Base-by-base conservation (phyloP, 257 asterid genomes). In the Scutellaria galericulata region DNA sequence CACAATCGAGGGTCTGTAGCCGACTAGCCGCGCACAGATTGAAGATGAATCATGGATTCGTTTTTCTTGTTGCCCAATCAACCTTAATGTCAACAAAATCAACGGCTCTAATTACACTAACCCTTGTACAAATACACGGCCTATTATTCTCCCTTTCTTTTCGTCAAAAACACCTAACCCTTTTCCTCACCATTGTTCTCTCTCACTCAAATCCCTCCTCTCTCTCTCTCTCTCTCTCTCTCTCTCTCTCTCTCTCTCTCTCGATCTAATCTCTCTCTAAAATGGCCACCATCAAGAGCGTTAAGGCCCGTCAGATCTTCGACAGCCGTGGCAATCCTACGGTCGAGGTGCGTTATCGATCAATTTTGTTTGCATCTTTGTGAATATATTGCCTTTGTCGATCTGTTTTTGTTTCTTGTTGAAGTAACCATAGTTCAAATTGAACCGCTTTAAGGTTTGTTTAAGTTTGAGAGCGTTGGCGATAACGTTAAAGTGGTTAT, bases 251-350 rank as follows among this genome's bases (percentile, higher is more conserved):
- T 22, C 66, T 39, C 52, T 45, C 54, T 18, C 47, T 41, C 74
- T 42, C 68, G 73, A 68, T 78, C 85, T 18, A 64, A 31, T 71
- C 52, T 65, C 47, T 66, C 50, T 27, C 70, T 51, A 18, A 48
- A 31, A 88, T 90, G 97, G 90, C 96, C 12, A 78, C 97, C 40
- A 91, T 93, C 54, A 90, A 90, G 80, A 74, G 77, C 50, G 83
- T 93, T 44, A 89, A 87, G 83, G 98, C 98, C 5, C 90, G 98
- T 69, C 97, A 93, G 95, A 93, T 93, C 88, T 84, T 90, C 72
- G 98, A 93, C 78, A 93, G 98, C 88, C 87, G 98, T 56, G 98
- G 98, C 1, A 93, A 93, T 77, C 98, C 98, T 3, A 93, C 97
- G 4, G 96, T 93, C 57, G 98, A 93, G 93, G 98, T 93, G 66